phyloP scores from a whole-genome alignment of 441 rosid genomes.

The Lepidium campestre region DNA sequence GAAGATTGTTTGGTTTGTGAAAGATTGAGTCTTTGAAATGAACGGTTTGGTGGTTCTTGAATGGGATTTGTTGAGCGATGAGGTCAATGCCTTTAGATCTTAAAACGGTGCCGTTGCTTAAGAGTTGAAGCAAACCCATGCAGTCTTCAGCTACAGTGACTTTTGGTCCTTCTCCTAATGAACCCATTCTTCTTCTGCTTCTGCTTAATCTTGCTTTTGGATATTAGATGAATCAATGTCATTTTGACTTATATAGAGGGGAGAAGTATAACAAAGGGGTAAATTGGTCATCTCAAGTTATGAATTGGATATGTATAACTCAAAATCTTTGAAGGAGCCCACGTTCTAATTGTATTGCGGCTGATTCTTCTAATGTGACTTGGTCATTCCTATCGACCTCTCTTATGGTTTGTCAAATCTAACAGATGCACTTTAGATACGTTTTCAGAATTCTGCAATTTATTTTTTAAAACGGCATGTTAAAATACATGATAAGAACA shows the following conservation, averaged over 20 bases:
- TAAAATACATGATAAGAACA: not conserved
- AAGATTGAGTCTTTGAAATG: constrained; percentile 52
- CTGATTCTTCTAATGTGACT: constrained; percentile 8
- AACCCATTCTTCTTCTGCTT: constrained; percentile 37
- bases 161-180: constrained; percentile 54
- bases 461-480: not conserved
- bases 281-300: not conserved
- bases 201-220: not conserved
- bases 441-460: not conserved
- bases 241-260: not conserved
- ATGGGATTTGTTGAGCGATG: constrained; percentile 29
- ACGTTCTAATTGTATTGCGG: constrained; percentile 20
- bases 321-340: constrained; percentile 20
- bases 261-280: constrained; percentile 2
- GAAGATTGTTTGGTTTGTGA: constrained; percentile 44
- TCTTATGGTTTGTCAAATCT: constrained; percentile 4
- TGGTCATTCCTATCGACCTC: not conserved
- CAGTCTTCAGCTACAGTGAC: constrained; percentile 69
- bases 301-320: not conserved
- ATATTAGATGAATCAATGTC: not conserved
- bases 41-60: constrained; percentile 35
- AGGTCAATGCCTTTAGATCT: constrained; percentile 42
- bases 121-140: constrained; percentile 62
- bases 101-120: constrained; percentile 63
- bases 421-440: not conserved